Base-by-base conservation (phyloP, 2,329 filamentous ascomycete genomes). In the Triangularia setosa region DNA sequence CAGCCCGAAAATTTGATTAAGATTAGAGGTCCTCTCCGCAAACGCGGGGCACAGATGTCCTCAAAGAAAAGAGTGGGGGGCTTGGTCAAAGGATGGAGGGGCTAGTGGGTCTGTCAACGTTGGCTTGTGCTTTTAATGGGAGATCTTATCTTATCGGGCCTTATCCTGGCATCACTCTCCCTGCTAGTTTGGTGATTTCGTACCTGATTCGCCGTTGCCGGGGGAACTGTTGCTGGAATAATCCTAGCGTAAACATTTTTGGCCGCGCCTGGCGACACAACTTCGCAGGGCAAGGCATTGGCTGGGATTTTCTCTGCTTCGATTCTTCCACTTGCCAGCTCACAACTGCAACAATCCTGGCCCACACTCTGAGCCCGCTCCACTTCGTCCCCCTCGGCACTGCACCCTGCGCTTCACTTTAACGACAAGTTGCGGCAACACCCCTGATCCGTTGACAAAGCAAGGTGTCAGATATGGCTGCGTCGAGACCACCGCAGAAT, bases 401-500 rank as follows among this genome's bases (percentile, higher is more conserved):
- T 61, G 55, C 54, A 23, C 33, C 23, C 54, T 53, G 9, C n/a
- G 56, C 14, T 58, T 52, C 24, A 24, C 25, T 30, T 59, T 25
- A 16, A 30, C 5, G 33, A 35, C 57, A 56, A 30, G 56, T 57
- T 16, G 48, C 61, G 66, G 67, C 5, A 48, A 21, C 40, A 25
- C 23, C 14, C 8, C 12, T 16, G 23, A 25, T 27, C 52, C 14
- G 30, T 12, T 33, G 30, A 27, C 25, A 54, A 24, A 54, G 48
- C 52, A 55, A n/a, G 25, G 21, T 44, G 14, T 12, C 33, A 23
- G 40, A 52, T 67, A 71, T n/a, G 78, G 70, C 25, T 16, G 11
- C 40, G 23, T 60, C 58, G 12, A 60, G 25, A 60, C 25, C 58
- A 73, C 69, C 72, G 27, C 72, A 74, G 65, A 86, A 85, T 67